Evolutionary conservation across 225 moss, liverwort and hornwort genomes (phyloP).

Genomic region (Straminergon stramineum): DNA sequence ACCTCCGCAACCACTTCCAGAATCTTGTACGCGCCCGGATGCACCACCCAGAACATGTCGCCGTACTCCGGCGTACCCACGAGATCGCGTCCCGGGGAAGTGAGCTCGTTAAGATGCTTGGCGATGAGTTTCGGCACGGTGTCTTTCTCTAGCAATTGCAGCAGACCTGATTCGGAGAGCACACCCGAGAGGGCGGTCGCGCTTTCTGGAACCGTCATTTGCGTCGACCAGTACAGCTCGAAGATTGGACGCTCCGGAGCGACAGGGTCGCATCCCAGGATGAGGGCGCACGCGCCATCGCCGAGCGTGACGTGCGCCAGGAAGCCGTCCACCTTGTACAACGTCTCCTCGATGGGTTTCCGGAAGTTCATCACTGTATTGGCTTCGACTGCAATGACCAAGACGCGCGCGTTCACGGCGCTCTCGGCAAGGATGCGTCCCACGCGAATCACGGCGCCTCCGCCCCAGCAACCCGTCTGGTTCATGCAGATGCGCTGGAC

Average conservation of each 20-base stretch:
- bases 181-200: not conserved
- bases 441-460: slow-evolving; percentile 27
- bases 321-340: slow-evolving; percentile 28
- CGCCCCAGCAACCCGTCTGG: slow-evolving; percentile 41
- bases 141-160: slow-evolving; percentile 16
- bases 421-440: slow-evolving; percentile 40
- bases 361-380: slow-evolving; percentile 51
- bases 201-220: not conserved
- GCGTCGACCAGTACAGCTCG: slow-evolving; percentile 40
- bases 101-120: slow-evolving; percentile 19
- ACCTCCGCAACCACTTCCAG: slow-evolving; percentile 36
- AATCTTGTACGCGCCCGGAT: slow-evolving; percentile 32
- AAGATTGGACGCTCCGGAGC: slow-evolving; percentile 22
- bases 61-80: not conserved
- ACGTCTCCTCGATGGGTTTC: slow-evolving; percentile 22
- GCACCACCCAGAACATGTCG: slow-evolving; percentile 56
- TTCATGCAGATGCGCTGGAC: slow-evolving; percentile 39
- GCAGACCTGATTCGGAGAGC: slow-evolving; percentile 16
- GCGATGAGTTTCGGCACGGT: slow-evolving; percentile 8
- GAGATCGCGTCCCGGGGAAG: slow-evolving; percentile 12
- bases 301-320: slow-evolving; percentile 16
- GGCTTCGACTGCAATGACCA: slow-evolving; percentile 34
- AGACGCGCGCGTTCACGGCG: slow-evolving; percentile 24
- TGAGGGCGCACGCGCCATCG: slow-evolving; percentile 30
- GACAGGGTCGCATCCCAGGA: slow-evolving; percentile 26